A percentile compares a stretch with the other conserved stretches of the same genome.
These are phyloP conservation scores for Lachancea sp. DNA, from an alignment of 805 yeast genomes.

Conservation along the genomic window DNA sequence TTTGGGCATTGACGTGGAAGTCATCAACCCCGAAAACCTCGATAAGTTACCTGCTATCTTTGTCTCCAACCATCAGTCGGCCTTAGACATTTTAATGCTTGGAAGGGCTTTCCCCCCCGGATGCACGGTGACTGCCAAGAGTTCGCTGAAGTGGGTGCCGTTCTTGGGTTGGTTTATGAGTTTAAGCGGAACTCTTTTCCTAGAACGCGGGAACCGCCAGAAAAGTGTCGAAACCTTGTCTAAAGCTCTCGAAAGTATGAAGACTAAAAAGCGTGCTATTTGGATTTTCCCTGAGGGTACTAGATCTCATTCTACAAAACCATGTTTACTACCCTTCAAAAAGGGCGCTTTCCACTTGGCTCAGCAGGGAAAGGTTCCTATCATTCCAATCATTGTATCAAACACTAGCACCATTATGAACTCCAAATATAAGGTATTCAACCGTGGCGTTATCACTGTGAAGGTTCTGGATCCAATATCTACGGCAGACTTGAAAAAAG, in stretches of 20 bases:
- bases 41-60: conserved; percentile 65
- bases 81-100: conserved; percentile 72
- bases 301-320: conserved; percentile 65
- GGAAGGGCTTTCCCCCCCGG: conserved; percentile 83
- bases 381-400: conserved; percentile 81
- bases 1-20: conserved; percentile 63
- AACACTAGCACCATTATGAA: conserved; percentile 74
- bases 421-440: conserved; percentile 55
- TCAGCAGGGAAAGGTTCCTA: conserved; percentile 81
- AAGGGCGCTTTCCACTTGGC: conserved; percentile 99
- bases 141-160: conserved; percentile 76
- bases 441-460: conserved; percentile 67
- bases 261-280: conserved; percentile 59
- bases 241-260: conserved; percentile 57
- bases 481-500: conserved; percentile 63
- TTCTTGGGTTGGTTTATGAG: conserved; percentile 96
- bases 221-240: conserved; percentile 72
- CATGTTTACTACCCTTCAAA: conserved; percentile 79
- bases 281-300: conserved; percentile 98
- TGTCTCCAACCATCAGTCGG: conserved; percentile 86
- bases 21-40: conserved; percentile 60
- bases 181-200: conserved; percentile 82
- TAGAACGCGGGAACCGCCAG: conserved; percentile 73
- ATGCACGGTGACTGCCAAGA: conserved; percentile 89
- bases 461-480: conserved; percentile 77